Evolutionary conservation across 441 rosid genomes (phyloP).

Genomic region (Hura crepitans): DNA sequence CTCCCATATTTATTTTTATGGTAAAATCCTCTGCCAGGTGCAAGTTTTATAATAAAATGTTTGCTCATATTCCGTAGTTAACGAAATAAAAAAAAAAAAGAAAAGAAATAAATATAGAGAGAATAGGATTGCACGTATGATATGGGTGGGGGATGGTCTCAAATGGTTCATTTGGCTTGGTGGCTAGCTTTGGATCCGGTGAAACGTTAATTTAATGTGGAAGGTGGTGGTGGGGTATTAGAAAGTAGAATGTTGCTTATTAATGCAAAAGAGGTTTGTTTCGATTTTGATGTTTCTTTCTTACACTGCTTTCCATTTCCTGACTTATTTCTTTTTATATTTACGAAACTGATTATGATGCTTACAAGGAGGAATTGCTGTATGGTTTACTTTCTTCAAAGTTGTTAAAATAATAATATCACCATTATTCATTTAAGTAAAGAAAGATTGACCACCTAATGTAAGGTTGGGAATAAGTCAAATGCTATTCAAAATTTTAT

Average conservation of each 20-base stretch:
- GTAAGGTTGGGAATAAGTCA: too few relatives aligned
- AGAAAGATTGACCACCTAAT: too few relatives aligned
- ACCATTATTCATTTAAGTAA: too few relatives aligned
- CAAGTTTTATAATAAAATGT: neutral
- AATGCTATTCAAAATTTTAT: too few relatives aligned
- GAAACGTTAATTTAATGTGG: slow-evolving; percentile 16
- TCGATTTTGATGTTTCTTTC: slow-evolving; percentile 21
- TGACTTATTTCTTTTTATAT: neutral
- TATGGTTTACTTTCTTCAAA: neutral
- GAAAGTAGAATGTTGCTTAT: slow-evolving; percentile 39
- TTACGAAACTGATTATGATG: slow-evolving; percentile 17
- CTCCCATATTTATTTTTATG: neutral
- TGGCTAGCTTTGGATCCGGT: slow-evolving; percentile 39
- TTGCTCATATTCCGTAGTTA: neutral
- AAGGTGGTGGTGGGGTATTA: slow-evolving; percentile 21
- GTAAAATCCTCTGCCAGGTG: neutral
- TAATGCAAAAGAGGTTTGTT: slow-evolving; percentile 22
- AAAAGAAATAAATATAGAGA: neutral
- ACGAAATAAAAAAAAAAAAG: neutral
- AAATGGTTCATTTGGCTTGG: neutral
- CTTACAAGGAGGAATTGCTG: slow-evolving; percentile 10
- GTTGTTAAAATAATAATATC: too few relatives aligned
- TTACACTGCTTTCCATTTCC: neutral
- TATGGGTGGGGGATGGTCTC: slow-evolving; percentile 13
- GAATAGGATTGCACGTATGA: slow-evolving; percentile 28